Evolutionary conservation across 2,329 filamentous ascomycete genomes (phyloP).

Genomic region (Diaporthe ampelina): DNA sequence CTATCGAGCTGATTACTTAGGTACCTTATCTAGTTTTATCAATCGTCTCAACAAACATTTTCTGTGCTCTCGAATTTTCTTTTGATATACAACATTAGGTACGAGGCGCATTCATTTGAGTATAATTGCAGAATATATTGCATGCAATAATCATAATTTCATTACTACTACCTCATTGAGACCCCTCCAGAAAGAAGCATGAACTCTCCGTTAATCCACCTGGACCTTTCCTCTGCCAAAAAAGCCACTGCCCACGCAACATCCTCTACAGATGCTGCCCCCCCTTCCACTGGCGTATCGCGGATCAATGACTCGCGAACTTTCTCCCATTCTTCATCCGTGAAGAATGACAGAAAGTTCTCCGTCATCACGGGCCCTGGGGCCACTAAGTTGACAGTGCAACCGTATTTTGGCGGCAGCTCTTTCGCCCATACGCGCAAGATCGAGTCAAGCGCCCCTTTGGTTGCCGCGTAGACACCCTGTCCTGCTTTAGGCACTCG

Average conservation of each 20-base stretch:
- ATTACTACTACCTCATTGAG: not conserved
- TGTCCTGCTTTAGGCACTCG: slow-evolving; percentile 6
- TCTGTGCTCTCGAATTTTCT: no score
- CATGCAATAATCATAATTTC: no score
- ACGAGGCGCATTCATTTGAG: no score
- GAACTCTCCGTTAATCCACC: not conserved
- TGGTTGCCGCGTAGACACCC: slow-evolving; percentile 22
- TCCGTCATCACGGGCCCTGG: slow-evolving; percentile 45
- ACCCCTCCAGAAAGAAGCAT: not conserved
- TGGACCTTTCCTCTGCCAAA: not conserved
- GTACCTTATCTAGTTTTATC: no score
- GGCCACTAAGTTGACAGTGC: slow-evolving; percentile 46
- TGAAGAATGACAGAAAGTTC: not conserved
- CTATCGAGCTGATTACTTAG: no score
- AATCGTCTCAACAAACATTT: no score
- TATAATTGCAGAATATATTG: no score
- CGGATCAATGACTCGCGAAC: not conserved
- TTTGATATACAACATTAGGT: no score
- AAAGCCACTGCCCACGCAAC: slow-evolving; percentile 1
- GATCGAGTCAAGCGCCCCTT: slow-evolving; percentile 30
- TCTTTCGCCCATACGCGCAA: slow-evolving; percentile 31
- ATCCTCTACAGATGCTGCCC: slow-evolving; percentile 1
- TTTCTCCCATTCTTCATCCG: not conserved
- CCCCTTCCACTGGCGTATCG: slow-evolving; percentile 6
- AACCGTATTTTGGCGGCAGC: slow-evolving; percentile 42